Base-by-base conservation (phyloP, 768 basidiomycete genomes). In the Kwoniella mangroviensis region DNA sequence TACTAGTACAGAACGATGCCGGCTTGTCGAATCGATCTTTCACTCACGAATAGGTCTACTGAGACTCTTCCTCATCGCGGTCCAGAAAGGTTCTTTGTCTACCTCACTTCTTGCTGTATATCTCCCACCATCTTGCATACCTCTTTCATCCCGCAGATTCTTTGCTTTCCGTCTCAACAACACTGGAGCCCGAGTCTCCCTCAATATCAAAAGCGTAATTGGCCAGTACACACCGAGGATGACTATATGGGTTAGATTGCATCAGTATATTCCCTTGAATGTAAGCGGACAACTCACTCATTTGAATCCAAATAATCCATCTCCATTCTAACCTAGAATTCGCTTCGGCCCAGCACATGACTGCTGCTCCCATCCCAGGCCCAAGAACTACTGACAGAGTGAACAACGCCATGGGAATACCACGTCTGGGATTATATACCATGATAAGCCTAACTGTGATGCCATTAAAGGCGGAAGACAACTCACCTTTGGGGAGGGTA, bases 231-330 rank as follows among this genome's bases (percentile, higher is more conserved):
- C 75, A 2, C 86, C 89, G 26, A 85, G 85, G 28, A 88, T 76
- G 59, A 91, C 74, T 75, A 45, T 28, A 13, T 2, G 34, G 34
- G 34, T 34, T 34, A 34, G 34, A 34, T 34, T 34, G 34, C 34
- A 7, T 34, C 34, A 34, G 34, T 34, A n/a, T n/a, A n/a, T n/a
- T n/a, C n/a, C n/a, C n/a, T n/a, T n/a, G n/a, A n/a, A n/a, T n/a
- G n/a, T n/a, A n/a, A n/a, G n/a, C n/a, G n/a, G n/a, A n/a, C n/a
- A 4, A 68, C 76, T 65, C 34, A 76, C 76, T 90, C 76, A 89
- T 85, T 71, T 89, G 88, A 5, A 92, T 86, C 92, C 91, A 93
- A 73, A 91, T 88, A 26, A 94, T 92, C 91, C 92, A 92, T 26
- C 91, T 85, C 91, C 92, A 93, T 71, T 85, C 85, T 1, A 92